phyloP scores from a whole-genome alignment of 2,329 filamentous ascomycete species.

The Herpotrichia juniperi region DNA sequence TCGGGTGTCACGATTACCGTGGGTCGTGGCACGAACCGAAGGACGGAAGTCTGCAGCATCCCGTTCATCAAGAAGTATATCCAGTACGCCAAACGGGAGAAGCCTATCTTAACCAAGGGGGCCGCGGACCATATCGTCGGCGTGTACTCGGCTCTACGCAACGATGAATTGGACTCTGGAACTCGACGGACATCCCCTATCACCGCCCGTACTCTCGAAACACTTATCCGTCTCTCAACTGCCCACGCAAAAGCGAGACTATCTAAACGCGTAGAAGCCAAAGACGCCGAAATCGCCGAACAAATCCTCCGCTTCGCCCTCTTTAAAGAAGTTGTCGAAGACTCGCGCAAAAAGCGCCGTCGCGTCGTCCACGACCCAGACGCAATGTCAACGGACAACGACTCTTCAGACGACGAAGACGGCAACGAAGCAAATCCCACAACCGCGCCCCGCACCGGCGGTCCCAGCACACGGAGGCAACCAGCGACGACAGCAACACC shows the following conservation, averaged over 20 bases:
- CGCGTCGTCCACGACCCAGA: conserved; percentile 70
- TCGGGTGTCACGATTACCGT: conserved; percentile 81
- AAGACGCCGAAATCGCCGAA: conserved; percentile 86
- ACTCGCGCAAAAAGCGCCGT: conserved; percentile 81
- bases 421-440: conserved; percentile 50
- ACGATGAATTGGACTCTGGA: conserved; percentile 94
- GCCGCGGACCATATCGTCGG: conserved; percentile 90
- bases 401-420: conserved; percentile 66
- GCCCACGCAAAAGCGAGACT: conserved; percentile 93
- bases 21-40: conserved; percentile 75
- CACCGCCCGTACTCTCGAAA: conserved; percentile 96
- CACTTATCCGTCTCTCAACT: conserved; percentile 95
- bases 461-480: conserved; percentile 40
- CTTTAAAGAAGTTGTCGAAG: conserved; percentile 90
- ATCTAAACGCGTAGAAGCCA: conserved; percentile 85
- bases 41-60: conserved; percentile 89
- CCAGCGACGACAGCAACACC: conserved; percentile 36
- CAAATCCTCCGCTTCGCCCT: conserved; percentile 90
- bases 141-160: conserved; percentile 89
- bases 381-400: conserved; percentile 61
- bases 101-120: conserved; percentile 87
- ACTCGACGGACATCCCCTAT: conserved; percentile 92
- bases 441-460: conserved; percentile 45
- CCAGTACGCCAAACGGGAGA: conserved; percentile 93
- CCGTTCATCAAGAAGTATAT: conserved; percentile 99